Evolutionary conservation across 306 rosid species (phyloP).

Genomic region (Ziziphus jujuba): DNA sequence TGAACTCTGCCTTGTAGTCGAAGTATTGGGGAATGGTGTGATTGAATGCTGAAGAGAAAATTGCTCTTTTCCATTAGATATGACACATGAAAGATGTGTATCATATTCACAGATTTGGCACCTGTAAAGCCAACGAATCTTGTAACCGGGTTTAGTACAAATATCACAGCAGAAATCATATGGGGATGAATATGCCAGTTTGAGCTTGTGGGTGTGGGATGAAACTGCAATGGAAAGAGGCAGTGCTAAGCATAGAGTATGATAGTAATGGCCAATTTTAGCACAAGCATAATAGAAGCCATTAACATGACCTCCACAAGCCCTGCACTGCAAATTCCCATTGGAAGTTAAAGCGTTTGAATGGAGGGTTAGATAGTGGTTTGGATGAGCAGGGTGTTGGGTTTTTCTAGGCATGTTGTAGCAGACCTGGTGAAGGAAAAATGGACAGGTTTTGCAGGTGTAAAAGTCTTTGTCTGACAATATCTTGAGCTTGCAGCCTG

Average conservation of each 20-base stretch:
- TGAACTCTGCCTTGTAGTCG: not conserved
- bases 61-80: constrained; percentile 15
- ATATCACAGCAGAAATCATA: constrained; percentile 57
- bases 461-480: constrained; percentile 29
- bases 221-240: constrained; percentile 39
- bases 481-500: constrained; percentile 46
- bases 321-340: constrained; percentile 28
- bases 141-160: constrained; percentile 40
- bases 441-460: constrained; percentile 42
- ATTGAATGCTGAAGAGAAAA: not conserved
- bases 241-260: constrained; percentile 41
- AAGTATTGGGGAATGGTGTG: not conserved
- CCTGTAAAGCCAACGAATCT: constrained; percentile 55
- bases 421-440: constrained; percentile 49
- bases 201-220: constrained; percentile 47
- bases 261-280: constrained; percentile 42
- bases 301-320: constrained; percentile 34
- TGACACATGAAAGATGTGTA: constrained; percentile 46
- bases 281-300: constrained; percentile 52
- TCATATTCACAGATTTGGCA: constrained; percentile 66
- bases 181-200: constrained; percentile 45
- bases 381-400: constrained; percentile 49
- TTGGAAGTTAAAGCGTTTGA: constrained; percentile 23
- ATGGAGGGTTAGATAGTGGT: constrained; percentile 41
- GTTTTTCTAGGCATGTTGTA: constrained; percentile 45